Percentiles rank a stretch among this genome's conserved stretches.
phyloP scores from a whole-genome alignment of 345 rosid genomes.

The Erucastrum elatum region DNA sequence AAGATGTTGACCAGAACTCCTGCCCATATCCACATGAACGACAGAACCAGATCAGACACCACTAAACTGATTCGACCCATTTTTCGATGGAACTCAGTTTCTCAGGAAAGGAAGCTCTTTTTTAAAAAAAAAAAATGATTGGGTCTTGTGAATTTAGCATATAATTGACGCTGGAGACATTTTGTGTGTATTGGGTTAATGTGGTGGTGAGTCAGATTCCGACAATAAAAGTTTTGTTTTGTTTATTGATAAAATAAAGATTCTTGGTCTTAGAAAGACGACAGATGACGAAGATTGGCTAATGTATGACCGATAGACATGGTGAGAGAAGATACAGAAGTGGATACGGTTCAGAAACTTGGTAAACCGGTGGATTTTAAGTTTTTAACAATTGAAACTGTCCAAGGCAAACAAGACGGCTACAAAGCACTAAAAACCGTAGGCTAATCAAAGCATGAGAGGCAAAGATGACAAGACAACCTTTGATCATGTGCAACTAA shows the following conservation, averaged over 20 bases:
- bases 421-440: background rate
- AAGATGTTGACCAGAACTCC: slow-evolving; percentile 61
- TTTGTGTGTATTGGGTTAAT: background rate
- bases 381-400: background rate
- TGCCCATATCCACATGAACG: slow-evolving; percentile 83
- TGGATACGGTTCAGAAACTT: too few relatives aligned
- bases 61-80: slow-evolving; percentile 42
- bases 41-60: slow-evolving; percentile 53
- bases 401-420: background rate
- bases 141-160: slow-evolving; percentile 16
- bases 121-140: background rate
- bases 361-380: too few relatives aligned
- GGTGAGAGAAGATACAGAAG: background rate
- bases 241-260: background rate
- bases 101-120: background rate
- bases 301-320: background rate
- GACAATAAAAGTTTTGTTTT: slow-evolving; percentile 8
- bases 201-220: slow-evolving; percentile 30
- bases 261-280: background rate
- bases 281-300: background rate
- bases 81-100: slow-evolving; percentile 2
- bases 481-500: background rate
- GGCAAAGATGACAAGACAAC: background rate
- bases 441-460: background rate
- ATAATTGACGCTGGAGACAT: slow-evolving; percentile 22